phyloP scores from a whole-genome alignment of 2,329 filamentous ascomycete species.

The Pseudodiploospora longispora region DNA sequence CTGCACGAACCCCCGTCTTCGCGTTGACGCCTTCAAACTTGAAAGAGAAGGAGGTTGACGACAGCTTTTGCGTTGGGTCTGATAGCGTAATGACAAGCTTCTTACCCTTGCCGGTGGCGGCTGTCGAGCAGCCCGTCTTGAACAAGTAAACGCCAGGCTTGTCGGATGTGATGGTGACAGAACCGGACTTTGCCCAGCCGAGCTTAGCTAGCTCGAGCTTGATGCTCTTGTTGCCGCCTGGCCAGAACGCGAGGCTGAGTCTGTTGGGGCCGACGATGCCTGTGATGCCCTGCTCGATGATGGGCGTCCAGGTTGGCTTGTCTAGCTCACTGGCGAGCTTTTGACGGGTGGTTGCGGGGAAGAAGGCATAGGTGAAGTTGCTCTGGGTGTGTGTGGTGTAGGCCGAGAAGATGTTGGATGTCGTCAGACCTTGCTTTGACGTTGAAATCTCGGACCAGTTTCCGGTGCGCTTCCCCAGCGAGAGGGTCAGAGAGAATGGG shows the following conservation, averaged over 20 bases:
- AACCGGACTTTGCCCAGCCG: constrained; percentile 13
- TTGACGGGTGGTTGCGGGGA: constrained; percentile 10
- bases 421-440: constrained; percentile 10
- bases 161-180: constrained; percentile 9
- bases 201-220: constrained; percentile 8
- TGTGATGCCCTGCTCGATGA: constrained; percentile 11
- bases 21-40: background rate
- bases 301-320: constrained; percentile 9
- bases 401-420: constrained; percentile 14
- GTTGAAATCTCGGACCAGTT: constrained; percentile 17
- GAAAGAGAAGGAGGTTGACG: constrained; percentile 7
- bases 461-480: constrained; percentile 12
- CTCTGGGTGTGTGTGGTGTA: constrained; percentile 9
- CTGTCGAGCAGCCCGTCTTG: background rate
- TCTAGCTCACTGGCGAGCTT: constrained; percentile 7
- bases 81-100: constrained; percentile 10
- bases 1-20: background rate
- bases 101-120: constrained; percentile 3
- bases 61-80: constrained; percentile 14
- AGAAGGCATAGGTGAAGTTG: constrained; percentile 11
- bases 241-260: constrained; percentile 16
- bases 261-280: constrained; percentile 9
- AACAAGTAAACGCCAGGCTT: constrained; percentile 13
- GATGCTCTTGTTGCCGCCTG: constrained; percentile 10
- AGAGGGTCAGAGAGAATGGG: constrained; percentile 13